Base-by-base conservation (phyloP, 805 yeast species). In the Yarrowia osloensis region DNA sequence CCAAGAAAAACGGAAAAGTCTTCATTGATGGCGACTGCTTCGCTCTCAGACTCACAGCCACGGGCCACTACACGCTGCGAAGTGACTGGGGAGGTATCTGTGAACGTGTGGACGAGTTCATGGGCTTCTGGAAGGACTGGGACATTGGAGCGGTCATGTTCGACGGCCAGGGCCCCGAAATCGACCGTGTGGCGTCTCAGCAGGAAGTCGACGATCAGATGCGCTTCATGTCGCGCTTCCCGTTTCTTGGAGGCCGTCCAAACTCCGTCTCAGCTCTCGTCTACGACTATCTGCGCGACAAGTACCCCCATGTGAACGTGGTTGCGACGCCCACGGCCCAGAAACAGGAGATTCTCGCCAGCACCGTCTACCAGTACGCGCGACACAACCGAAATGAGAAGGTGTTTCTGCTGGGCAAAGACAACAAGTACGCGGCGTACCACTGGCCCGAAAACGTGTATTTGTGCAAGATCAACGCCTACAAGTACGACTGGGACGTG, bases 141-240 rank as follows among this genome's bases (percentile, higher is more conserved):
- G 62, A 54, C n/a, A 54, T 54, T 37, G 62, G n/a, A 3, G 33
- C 19, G 1, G 11, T 54, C 22, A n/a, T 54, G 31, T 54, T 54
- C 15, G 46, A 54, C 22, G 62, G 62, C 22, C 62, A 54, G 46
- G 62, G 62, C 4, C 62, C 62, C n/a, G 62, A 54, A 19, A 54
- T 54, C n/a, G 62, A 54, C 33, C 46, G 62, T 2, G n/a, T n/a
- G 7, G 24, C 17, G 17, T 54, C 62, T 3, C 62, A 54, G 13
- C 62, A 54, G 13, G 46, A 37, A 22, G 17, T 13, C 2, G 62
- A 54, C 24, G n/a, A 17, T 13, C 35, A 24, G 5, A 54, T 54
- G 62, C 12, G 62, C 11, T 4, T 11, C 33, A 24, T 54, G 46
- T 2, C 17, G 3, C 5, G 26, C 13, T 13, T 8, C 15, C 46